phyloP scores from a whole-genome alignment of 164 flowering plant genomes.

The Magnolia kwangsiensis region DNA sequence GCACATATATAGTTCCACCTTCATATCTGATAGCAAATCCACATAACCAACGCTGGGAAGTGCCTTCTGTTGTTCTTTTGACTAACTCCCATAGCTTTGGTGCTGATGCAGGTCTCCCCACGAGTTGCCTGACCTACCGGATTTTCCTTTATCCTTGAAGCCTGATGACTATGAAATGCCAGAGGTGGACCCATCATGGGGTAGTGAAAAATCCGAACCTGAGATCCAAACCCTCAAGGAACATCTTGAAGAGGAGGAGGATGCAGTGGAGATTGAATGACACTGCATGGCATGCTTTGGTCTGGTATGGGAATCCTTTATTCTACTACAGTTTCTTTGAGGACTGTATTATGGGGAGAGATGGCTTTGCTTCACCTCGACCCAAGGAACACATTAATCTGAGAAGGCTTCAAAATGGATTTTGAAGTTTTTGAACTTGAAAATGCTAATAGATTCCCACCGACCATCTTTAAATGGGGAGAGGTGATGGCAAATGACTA shows the following conservation, averaged over 20 bases:
- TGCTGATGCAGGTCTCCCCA: constrained; percentile 54
- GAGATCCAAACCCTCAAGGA: constrained; percentile 52
- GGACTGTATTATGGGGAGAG: neutral
- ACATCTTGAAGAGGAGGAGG: constrained; percentile 54
- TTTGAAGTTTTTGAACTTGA: neutral
- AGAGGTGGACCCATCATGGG: constrained; percentile 54
- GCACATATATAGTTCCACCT: neutral
- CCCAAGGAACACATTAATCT: no score
- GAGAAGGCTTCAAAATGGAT: neutral
- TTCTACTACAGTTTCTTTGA: neutral
- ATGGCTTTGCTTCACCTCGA: neutral
- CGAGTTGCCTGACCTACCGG: constrained; percentile 75
- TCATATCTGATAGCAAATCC: neutral
- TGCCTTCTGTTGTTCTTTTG: neutral
- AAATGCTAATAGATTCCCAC: no score
- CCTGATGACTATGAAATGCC: constrained; percentile 74
- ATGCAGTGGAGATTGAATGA: constrained; percentile 33
- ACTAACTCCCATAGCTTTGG: neutral
- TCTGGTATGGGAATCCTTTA: constrained; percentile 1
- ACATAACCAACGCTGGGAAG: neutral
- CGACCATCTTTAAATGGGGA: no score
- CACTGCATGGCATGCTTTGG: neutral
- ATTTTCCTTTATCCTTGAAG: constrained; percentile 63
- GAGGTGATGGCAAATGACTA: no score
- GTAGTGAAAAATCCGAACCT: constrained; percentile 42